Evolutionary conservation across 179 eudicot species (phyloP), one percentile per base, ranked within the genome.

Genomic region (Vitellaria paradoxa): DNA sequence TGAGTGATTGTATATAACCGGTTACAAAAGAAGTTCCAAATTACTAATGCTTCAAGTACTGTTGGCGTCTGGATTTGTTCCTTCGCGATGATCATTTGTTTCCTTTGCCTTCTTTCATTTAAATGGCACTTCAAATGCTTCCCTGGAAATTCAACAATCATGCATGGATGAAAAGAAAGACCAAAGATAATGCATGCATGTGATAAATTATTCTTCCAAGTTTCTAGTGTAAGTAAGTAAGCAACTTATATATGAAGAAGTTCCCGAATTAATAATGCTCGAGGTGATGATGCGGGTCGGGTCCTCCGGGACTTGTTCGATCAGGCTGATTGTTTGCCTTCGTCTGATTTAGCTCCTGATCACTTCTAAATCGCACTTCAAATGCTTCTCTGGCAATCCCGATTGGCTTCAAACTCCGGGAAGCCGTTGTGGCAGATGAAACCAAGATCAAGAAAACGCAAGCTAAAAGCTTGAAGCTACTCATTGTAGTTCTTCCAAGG

Each of bases 251-350:
- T 4, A 42, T 0, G 45, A 42, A 42, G 11, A 21, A 26, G 42
- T 7, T 52, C 47, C 13, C 20, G 13, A 23, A 24, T 12, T 65
- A 30, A 42, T 52, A 67, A 65, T 65, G 70, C 46, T 20, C 65
- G 9, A 42, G 70, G 68, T 82, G 84, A 59, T 78, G 84, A 17
- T 74, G 81, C 18, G 76, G 75, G 30, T 82, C 84, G 30, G 81
- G 84, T 63, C 83, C 83, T 70, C 79, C 83, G 0, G 79, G 83
- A 45, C 72, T 76, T 8, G 23, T 9, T 52, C 83, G 70, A 21
- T 12, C 40, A 3, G 81, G 81, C 72, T 65, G 30, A 9, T 42
- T 47, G 24, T 21, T 12, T 9, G 15, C 4, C 15, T 42, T 64
- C 10, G 15, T 24, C 45, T 21, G 11, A 53, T 12, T 23, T 26